Conservation (phyloP, 495 filamentous ascomycete species). For the Talaromyces wortmannii region DNA sequence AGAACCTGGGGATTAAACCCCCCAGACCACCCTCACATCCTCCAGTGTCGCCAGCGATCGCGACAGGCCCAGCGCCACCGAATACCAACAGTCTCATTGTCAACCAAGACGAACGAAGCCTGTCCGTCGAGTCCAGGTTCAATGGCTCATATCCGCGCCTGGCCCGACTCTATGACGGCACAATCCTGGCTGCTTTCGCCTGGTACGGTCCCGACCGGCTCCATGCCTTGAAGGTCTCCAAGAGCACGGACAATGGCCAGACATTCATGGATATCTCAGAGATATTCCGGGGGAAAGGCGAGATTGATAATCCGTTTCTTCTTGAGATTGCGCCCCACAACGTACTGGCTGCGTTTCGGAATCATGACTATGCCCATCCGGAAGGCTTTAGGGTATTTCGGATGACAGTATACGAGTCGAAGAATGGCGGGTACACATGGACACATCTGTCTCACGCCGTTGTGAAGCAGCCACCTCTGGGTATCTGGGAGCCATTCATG, state of each 20-base stretch:
- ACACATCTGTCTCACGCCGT: constrained; percentile 46
- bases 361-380: constrained; percentile 39
- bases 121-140: constrained; percentile 29
- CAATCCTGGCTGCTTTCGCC: constrained; percentile 34
- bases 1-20: constrained; percentile 19
- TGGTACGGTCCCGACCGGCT: constrained; percentile 8
- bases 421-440: constrained; percentile 48
- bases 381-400: constrained; percentile 42
- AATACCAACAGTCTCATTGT: constrained; percentile 6
- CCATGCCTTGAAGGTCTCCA: constrained; percentile 23
- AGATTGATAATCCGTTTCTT: constrained; percentile 55
- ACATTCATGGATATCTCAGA: constrained; percentile 29
- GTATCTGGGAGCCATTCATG: constrained; percentile 59
- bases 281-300: constrained; percentile 29
- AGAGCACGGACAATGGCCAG: constrained; percentile 28
- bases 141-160: constrained; percentile 35
- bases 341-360: constrained; percentile 53
- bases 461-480: constrained; percentile 32
- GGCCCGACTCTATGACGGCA: constrained; percentile 28
- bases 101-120: constrained; percentile 29
- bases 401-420: constrained; percentile 53
- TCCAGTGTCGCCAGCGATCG: neutral
- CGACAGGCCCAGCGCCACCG: constrained; percentile 1
- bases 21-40: constrained; percentile 1
- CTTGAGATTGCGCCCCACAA: constrained; percentile 41